A percentile compares a stretch with the other conserved stretches of the same genome.
These are phyloP conservation scores for Ophiosphaerella korrae DNA, from an alignment of 2,329 filamentous ascomycete genomes.

Conservation along the genomic window DNA sequence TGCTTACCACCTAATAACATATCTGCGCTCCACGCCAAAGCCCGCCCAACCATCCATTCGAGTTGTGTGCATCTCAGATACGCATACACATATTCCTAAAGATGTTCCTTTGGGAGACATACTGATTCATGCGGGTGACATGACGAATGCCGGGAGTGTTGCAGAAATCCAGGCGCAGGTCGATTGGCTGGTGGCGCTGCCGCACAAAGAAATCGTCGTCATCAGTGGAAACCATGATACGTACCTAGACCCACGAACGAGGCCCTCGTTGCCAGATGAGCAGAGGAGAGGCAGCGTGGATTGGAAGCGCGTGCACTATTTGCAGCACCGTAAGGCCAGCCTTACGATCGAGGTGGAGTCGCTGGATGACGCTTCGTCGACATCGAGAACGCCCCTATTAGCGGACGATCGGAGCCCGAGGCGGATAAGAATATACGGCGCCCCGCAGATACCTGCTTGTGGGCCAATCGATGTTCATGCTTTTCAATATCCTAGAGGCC, in stretches of 20 bases:
- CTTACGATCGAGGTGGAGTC: conserved; percentile 55
- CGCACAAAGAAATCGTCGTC: conserved; percentile 79
- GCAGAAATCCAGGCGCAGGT: conserved; percentile 80
- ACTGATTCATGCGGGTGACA: conserved; percentile 87
- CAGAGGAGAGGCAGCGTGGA: conserved; percentile 65
- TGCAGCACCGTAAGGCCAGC: conserved; percentile 70
- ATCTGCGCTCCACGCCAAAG: conserved; percentile 68
- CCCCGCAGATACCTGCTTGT: conserved; percentile 77
- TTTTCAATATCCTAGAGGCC: conserved; percentile 72
- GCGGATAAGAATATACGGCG: conserved; percentile 75
- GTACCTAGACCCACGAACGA: conserved; percentile 74
- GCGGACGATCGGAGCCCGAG: conserved; percentile 44
- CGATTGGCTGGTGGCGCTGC: conserved; percentile 77
- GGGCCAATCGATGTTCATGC: conserved; percentile 70
- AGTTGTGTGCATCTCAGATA: conserved; percentile 89
- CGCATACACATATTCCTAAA: conserved; percentile 68
- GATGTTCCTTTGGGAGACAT: conserved; percentile 79
- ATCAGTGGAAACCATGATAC: conserved; percentile 90
- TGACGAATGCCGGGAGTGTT: conserved; percentile 74
- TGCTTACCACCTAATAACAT: conserved; percentile 68
- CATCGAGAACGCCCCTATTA: conserved; percentile 27
- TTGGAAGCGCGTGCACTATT: conserved; percentile 73
- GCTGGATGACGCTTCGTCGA: conserved; percentile 2
- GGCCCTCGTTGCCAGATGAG: conserved; percentile 54
- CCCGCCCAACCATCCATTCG: conserved; percentile 67